Evolutionary conservation across 345 rosid genomes (phyloP).

Genomic region (Eutrema yunnanense): DNA sequence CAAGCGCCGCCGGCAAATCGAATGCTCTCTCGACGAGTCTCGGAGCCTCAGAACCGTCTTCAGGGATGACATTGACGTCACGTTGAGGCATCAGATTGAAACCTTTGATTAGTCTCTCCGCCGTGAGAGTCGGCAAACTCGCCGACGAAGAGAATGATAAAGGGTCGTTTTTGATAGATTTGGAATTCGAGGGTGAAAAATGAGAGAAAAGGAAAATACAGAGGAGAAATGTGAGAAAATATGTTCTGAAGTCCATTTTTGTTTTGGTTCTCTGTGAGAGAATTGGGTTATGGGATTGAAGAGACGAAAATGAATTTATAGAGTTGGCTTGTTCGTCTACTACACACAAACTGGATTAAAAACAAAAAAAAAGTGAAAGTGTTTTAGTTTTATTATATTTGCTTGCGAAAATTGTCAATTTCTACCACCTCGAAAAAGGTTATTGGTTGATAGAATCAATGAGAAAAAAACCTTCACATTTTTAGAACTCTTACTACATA

Average conservation of each 20-base stretch:
- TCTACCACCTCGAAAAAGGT: constrained; percentile 23
- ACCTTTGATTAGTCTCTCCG: constrained; percentile 48
- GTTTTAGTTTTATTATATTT: neutral
- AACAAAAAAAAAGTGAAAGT: neutral
- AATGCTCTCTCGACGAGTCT: constrained; percentile 47
- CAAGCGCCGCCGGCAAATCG: constrained; percentile 31
- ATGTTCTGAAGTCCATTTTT: constrained; percentile 15
- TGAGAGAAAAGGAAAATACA: constrained; percentile 11
- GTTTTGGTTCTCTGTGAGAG: neutral
- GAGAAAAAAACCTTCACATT: neutral
- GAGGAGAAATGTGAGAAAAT: constrained; percentile 21
- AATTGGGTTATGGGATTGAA: constrained; percentile 2
- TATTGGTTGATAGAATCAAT: constrained; percentile 5
- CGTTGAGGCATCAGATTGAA: constrained; percentile 49
- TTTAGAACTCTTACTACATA: neutral
- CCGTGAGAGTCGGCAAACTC: constrained; percentile 26
- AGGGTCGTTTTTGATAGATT: constrained; percentile 7
- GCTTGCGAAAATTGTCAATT: neutral
- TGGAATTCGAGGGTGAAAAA: constrained; percentile 3
- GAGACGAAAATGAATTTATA: constrained; percentile 17
- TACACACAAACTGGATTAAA: neutral
- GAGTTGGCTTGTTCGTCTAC: constrained; percentile 5
- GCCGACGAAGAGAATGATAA: constrained; percentile 24
- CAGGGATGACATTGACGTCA: constrained; percentile 24
- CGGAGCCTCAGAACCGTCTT: constrained; percentile 9